A percentile compares a stretch with the other conserved stretches of the same genome.
phyloP scores from a whole-genome alignment of 2,329 filamentous ascomycete genomes.

The Colletotrichum eremochloae region DNA sequence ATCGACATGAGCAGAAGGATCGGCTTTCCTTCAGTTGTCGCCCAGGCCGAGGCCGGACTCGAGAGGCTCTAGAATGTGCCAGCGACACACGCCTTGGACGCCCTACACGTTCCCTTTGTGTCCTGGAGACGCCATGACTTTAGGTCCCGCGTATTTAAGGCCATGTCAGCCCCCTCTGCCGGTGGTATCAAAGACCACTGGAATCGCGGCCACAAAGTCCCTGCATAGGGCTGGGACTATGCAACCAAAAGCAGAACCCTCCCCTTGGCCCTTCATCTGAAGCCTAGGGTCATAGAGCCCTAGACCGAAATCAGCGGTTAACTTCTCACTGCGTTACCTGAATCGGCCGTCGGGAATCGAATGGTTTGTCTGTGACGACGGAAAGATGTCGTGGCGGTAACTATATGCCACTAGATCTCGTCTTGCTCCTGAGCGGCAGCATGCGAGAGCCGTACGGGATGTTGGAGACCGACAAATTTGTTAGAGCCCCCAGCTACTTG shows the following conservation, averaged over 20 bases:
- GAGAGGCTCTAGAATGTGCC: constrained; percentile 26
- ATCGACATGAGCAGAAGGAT: constrained; percentile 70
- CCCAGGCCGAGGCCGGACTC: constrained; percentile 67
- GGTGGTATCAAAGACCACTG: not conserved
- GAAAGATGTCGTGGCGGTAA: not conserved
- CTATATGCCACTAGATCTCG: not conserved
- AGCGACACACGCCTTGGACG: not conserved
- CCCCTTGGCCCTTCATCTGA: not conserved
- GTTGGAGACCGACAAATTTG: not conserved
- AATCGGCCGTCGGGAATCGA: not conserved
- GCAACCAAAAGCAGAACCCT: not conserved
- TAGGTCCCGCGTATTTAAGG: not conserved
- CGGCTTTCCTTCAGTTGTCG: constrained; percentile 64
- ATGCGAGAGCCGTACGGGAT: constrained; percentile 6
- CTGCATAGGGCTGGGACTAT: constrained; percentile 37
- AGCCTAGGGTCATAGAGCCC: not conserved
- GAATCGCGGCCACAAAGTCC: constrained; percentile 14
- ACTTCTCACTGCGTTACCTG: constrained; percentile 2
- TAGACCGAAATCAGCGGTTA: constrained; percentile 19
- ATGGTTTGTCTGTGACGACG: not conserved
- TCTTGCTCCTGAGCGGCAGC: not conserved
- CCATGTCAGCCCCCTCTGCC: not conserved
- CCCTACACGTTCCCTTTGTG: not conserved
- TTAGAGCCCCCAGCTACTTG: constrained; percentile 30
- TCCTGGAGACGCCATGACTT: not conserved